Evolutionary conservation across 1,284 basidiomycete species (phyloP).

Genomic region (Ceratobasidium sp.): DNA sequence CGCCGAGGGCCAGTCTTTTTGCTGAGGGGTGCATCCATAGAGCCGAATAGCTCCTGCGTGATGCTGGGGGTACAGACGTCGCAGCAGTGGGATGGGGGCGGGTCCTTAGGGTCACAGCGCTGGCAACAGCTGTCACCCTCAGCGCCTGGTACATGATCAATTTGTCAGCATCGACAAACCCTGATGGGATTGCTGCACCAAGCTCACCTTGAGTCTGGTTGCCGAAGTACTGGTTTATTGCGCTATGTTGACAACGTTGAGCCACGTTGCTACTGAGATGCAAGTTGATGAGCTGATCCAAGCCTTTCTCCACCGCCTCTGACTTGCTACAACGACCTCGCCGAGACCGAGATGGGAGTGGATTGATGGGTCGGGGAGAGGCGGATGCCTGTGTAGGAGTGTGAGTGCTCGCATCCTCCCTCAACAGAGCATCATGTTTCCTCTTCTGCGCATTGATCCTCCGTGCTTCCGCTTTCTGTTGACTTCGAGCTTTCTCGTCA

Average conservation of each 20-base stretch:
- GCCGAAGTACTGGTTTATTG: background rate
- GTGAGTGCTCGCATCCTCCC: too few species aligned
- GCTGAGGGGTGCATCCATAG: background rate
- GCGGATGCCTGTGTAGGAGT: too few species aligned
- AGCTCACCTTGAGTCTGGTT: background rate
- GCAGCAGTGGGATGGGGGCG: background rate
- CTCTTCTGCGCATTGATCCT: background rate
- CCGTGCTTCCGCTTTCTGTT: background rate
- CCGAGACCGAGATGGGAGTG: too few species aligned
- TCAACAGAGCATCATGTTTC: background rate
- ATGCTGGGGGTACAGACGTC: background rate
- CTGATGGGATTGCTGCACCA: background rate
- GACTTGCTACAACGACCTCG: too few species aligned
- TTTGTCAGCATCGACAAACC: background rate
- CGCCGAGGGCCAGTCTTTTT: background rate
- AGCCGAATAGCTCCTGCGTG: background rate
- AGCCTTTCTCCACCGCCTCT: background rate
- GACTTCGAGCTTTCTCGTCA: background rate
- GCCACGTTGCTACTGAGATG: background rate
- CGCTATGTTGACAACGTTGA: background rate
- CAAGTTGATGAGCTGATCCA: background rate
- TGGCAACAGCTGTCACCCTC: conserved; percentile 2
- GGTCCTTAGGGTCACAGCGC: background rate
- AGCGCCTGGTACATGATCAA: background rate
- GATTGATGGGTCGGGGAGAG: too few species aligned